Evolutionary conservation across 352 stramenopile species (phyloP).

Genomic region (Globisporangium mamillatum): DNA sequence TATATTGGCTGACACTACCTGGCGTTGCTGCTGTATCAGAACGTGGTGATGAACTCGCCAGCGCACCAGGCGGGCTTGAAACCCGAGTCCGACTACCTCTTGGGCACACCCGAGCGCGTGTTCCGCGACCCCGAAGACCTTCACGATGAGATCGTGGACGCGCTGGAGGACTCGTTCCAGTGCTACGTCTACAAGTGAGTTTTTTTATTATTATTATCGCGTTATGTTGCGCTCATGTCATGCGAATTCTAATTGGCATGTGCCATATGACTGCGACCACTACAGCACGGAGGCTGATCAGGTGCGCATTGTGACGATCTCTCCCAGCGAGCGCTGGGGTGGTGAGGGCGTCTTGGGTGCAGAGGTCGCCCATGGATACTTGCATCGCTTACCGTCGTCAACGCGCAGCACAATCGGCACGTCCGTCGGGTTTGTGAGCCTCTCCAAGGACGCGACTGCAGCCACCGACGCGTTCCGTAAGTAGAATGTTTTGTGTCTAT

Average conservation of each 20-base stretch:
- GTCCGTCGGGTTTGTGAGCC: conserved; percentile 79
- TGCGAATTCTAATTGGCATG: background rate
- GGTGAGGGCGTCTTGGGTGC: conserved; percentile 91
- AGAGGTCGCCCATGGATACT: conserved; percentile 94
- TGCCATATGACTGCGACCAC: background rate
- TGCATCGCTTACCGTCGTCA: conserved; percentile 91
- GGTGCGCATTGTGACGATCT: conserved; percentile 90
- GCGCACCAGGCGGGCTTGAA: conserved; percentile 88
- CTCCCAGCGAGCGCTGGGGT: conserved; percentile 83
- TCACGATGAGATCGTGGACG: conserved; percentile 85
- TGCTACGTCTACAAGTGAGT: conserved; percentile 97
- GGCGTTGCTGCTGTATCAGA: conserved; percentile 21
- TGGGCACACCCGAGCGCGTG: conserved; percentile 90
- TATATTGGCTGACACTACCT: background rate
- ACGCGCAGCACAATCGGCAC: conserved; percentile 54
- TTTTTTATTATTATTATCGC: too few relatives aligned
- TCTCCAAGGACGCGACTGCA: conserved; percentile 62
- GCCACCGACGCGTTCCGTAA: conserved; percentile 80
- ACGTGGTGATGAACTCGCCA: conserved; percentile 88
- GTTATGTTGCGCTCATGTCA: background rate
- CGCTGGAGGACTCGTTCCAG: conserved; percentile 92
- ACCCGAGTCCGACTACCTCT: conserved; percentile 91
- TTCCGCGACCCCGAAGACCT: conserved; percentile 89
- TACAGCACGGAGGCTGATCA: conserved; percentile 86
- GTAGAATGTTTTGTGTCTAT: conserved; percentile 6